A percentile compares a stretch with the other conserved stretches of the same genome.
Evolutionary conservation across 2,329 filamentous ascomycete genomes (phyloP).

Genomic region (Helotiales sp.): DNA sequence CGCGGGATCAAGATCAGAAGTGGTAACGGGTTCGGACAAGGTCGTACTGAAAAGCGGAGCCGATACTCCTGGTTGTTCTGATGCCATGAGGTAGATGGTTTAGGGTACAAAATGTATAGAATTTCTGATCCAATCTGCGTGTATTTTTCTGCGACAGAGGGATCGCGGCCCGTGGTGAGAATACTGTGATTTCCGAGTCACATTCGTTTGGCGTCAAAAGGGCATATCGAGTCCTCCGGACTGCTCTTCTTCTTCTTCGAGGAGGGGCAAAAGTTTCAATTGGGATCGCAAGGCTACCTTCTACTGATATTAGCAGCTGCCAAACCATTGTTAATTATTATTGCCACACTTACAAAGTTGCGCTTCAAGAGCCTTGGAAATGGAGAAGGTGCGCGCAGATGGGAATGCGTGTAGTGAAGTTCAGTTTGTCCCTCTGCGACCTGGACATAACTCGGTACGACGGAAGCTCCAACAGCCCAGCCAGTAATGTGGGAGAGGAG

Average conservation of each 20-base stretch:
- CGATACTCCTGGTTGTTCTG: constrained; percentile 38
- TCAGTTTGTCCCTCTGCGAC: constrained; percentile 19
- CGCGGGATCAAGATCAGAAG: constrained; percentile 31
- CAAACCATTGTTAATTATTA: neutral
- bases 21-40: constrained; percentile 32
- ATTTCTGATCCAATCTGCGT: neutral
- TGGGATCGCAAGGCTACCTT: constrained; percentile 28
- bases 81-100: constrained; percentile 38
- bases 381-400: constrained; percentile 29
- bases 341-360: neutral
- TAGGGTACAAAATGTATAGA: neutral
- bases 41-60: constrained; percentile 35
- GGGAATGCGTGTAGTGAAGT: constrained; percentile 7
- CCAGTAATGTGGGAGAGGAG: neutral
- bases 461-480: neutral
- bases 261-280: constrained; percentile 26
- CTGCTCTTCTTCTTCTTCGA: neutral
- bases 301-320: neutral
- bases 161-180: neutral
- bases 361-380: constrained; percentile 18
- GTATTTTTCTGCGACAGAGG: constrained; percentile 6
- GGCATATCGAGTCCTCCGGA: constrained; percentile 36
- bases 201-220: constrained; percentile 26
- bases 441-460: constrained; percentile 24
- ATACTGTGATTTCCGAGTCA: constrained; percentile 25